A percentile compares a stretch with the other conserved stretches of the same genome.
phyloP scores from a whole-genome alignment of 257 asterid genomes.

The Solanum paucissectum region DNA sequence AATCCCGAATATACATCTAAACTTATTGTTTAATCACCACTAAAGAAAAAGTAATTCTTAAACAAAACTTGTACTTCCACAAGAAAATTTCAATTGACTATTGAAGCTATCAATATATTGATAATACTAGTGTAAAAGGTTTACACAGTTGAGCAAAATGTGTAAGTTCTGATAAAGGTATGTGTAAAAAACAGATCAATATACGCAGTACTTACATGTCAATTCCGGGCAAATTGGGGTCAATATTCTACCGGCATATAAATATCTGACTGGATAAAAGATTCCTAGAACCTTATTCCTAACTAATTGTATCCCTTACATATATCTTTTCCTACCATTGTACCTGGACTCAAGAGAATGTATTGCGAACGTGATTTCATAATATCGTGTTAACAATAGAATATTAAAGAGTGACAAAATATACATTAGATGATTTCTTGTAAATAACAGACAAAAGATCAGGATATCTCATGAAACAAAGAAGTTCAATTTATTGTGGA shows the following conservation, averaged over 20 bases:
- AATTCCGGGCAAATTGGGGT: background rate
- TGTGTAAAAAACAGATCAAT: no score
- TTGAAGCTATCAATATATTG: background rate
- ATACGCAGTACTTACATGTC: background rate
- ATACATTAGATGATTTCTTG: background rate
- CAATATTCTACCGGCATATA: no score
- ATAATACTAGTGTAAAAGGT: background rate
- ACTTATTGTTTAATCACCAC: no score
- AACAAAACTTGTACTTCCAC: no score
- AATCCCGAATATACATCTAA: no score
- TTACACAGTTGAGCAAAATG: no score
- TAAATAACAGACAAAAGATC: background rate
- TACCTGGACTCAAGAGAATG: background rate
- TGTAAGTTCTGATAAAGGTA: background rate
- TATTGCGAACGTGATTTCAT: background rate
- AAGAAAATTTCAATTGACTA: no score
- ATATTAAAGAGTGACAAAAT: no score
- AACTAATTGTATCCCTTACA: background rate
- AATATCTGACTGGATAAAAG: no score
- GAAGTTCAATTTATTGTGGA: background rate
- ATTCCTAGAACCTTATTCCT: no score
- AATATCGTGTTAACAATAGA: background rate
- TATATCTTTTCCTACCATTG: background rate
- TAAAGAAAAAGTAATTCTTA: background rate
- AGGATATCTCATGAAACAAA: background rate